Percentiles rank a stretch among this genome's conserved stretches.
phyloP scores from a whole-genome alignment of 2,329 filamentous ascomycete genomes.

The Cryphonectria nitschkei region DNA sequence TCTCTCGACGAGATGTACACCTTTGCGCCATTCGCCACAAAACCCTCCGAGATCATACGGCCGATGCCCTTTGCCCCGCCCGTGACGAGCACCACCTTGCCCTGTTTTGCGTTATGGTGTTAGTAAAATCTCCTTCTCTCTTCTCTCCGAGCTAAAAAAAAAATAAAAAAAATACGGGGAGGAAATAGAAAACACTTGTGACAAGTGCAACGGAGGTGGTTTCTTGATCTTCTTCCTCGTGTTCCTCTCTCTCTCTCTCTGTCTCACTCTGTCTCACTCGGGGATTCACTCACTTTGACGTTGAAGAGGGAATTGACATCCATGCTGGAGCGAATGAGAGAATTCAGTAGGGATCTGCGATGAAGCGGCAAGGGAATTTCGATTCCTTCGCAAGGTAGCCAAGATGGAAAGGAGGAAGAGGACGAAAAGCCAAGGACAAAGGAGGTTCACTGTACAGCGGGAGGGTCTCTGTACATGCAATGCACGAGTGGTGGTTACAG shows the following conservation, averaged over 20 bases:
- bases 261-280: background rate
- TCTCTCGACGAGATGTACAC: constrained; percentile 71
- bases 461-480: too few relatives aligned
- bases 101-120: constrained; percentile 38
- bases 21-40: constrained; percentile 64
- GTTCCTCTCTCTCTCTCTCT: background rate
- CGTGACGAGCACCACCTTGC: constrained; percentile 62
- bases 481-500: too few relatives aligned
- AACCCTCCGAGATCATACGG: constrained; percentile 69
- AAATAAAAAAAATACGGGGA: too few relatives aligned
- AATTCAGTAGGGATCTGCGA: background rate
- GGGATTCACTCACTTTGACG: constrained; percentile 54
- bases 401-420: background rate
- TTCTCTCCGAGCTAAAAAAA: background rate
- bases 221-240: background rate
- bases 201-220: background rate
- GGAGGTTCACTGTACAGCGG: too few relatives aligned
- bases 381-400: background rate
- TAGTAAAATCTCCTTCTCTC: background rate
- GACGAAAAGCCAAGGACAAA: background rate
- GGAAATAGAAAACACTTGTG: background rate
- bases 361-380: background rate
- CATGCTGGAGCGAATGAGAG: constrained; percentile 40
- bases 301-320: constrained; percentile 59
- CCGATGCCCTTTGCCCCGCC: constrained; percentile 66